Percentiles rank a stretch among this genome's conserved stretches.
Evolutionary conservation across 441 rosid species (phyloP).

Genomic region (Syzygium malaccense): DNA sequence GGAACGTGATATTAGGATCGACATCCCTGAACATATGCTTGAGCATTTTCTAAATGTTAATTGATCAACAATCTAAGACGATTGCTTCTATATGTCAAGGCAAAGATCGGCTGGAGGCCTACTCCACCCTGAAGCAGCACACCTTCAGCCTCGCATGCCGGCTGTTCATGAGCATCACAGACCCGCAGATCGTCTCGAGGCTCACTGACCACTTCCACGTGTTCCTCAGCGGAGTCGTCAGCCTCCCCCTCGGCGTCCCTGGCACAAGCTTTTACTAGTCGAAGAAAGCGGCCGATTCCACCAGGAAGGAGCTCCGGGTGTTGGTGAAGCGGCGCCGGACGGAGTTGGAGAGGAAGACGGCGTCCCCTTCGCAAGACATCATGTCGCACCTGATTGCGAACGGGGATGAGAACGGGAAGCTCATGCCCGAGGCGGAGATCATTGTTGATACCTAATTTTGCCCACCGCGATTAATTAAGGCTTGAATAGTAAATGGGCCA

Average conservation of each 20-base stretch:
- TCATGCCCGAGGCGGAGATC: background rate
- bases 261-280: slow-evolving; percentile 14
- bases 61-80: too few relatives aligned
- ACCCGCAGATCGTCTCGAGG: slow-evolving; percentile 6
- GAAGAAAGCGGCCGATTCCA: slow-evolving; percentile 2
- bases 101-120: background rate
- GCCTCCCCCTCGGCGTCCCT: background rate
- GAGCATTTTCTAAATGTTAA: too few relatives aligned
- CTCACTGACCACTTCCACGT: slow-evolving; percentile 6
- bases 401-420: background rate
- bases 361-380: background rate
- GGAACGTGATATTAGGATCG: too few relatives aligned
- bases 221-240: background rate
- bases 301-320: slow-evolving; percentile 6
- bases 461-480: too few relatives aligned
- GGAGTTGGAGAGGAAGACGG: background rate
- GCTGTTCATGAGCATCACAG: slow-evolving; percentile 5
- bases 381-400: background rate
- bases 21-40: too few relatives aligned
- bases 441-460: too few relatives aligned
- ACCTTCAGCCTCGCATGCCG: slow-evolving; percentile 7
- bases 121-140: background rate
- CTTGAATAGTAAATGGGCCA: too few relatives aligned
- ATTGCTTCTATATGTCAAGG: too few relatives aligned
- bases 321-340: background rate